Evolutionary conservation across 768 basidiomycete genomes (phyloP).

Genomic region (Naematelia aurantialba): DNA sequence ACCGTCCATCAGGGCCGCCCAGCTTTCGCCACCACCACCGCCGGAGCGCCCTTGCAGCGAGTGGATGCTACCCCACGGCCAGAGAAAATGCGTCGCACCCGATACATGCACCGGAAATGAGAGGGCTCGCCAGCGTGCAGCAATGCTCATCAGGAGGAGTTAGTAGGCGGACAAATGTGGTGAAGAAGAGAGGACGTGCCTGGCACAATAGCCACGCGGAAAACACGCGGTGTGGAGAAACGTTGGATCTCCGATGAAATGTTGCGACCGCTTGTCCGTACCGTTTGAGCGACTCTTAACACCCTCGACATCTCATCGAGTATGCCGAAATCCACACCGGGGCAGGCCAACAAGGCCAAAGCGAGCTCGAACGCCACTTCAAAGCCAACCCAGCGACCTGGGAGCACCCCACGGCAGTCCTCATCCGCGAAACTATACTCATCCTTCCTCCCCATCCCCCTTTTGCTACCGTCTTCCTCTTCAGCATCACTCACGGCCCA

Average conservation of each 20-base stretch:
- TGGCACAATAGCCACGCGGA: neutral
- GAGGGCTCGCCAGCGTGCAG: conserved; percentile 30
- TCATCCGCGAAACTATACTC: conserved; percentile 28
- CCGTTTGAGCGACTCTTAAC: too few species aligned
- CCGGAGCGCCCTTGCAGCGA: conserved; percentile 32
- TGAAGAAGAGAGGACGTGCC: too few species aligned
- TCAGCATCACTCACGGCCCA: conserved; percentile 52
- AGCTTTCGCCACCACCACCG: conserved; percentile 41
- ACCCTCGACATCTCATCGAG: too few species aligned
- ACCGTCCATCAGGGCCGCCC: conserved; percentile 37
- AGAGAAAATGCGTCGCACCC: conserved; percentile 39
- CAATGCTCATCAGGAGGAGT: conserved; percentile 40
- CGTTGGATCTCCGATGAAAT: neutral
- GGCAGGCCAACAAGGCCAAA: neutral
- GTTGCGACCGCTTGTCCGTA: too few species aligned
- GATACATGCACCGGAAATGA: conserved; percentile 36
- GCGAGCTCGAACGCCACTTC: neutral
- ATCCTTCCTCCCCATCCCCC: conserved; percentile 36
- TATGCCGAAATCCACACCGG: neutral
- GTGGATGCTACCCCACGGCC: conserved; percentile 38
- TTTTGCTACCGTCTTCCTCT: conserved; percentile 28
- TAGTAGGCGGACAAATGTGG: too few species aligned
- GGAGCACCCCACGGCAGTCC: neutral
- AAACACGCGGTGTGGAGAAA: neutral
- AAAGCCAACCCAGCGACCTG: neutral